Evolutionary conservation across 1,284 basidiomycete species (phyloP).

Genomic region (Rhodotorula sp.): DNA sequence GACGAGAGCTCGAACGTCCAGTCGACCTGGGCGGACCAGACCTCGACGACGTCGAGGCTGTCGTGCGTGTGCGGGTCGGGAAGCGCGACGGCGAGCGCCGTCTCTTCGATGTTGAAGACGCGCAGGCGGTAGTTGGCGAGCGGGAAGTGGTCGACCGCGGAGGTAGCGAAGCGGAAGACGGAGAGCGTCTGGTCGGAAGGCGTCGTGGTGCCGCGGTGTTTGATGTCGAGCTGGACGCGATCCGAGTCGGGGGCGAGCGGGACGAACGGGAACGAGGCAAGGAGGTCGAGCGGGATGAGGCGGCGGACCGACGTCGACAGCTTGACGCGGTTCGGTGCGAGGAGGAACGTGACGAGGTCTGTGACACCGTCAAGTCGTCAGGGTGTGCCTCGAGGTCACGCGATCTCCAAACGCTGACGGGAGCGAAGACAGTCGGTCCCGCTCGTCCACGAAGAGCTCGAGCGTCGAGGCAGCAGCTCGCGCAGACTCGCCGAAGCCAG

Average conservation of each 20-base stretch:
- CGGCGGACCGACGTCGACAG: neutral
- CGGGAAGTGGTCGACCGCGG: neutral
- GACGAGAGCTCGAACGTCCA: neutral
- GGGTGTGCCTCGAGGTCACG: neutral
- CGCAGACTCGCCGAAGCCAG: neutral
- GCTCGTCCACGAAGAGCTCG: neutral
- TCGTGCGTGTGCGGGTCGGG: neutral
- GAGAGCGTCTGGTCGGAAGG: neutral
- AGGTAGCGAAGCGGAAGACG: neutral
- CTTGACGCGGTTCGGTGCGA: neutral
- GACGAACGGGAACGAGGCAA: neutral
- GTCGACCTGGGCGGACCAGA: constrained; percentile 2
- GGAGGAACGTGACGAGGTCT: neutral
- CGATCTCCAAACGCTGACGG: neutral
- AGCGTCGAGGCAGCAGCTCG: neutral
- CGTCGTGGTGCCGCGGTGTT: neutral
- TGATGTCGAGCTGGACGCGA: too few species aligned
- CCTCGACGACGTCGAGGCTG: neutral
- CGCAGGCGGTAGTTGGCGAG: too few species aligned
- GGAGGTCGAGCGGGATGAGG: constrained; percentile 6
- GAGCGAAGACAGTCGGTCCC: too few species aligned
- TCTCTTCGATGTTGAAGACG: neutral
- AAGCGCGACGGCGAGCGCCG: neutral
- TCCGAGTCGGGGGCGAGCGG: neutral
- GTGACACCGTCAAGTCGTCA: neutral